Percentiles rank a stretch among this genome's conserved stretches.
These are phyloP conservation scores for Pelagophyceae sp. DNA, from an alignment of 352 stramenopile genomes.

Conservation along the genomic window DNA sequence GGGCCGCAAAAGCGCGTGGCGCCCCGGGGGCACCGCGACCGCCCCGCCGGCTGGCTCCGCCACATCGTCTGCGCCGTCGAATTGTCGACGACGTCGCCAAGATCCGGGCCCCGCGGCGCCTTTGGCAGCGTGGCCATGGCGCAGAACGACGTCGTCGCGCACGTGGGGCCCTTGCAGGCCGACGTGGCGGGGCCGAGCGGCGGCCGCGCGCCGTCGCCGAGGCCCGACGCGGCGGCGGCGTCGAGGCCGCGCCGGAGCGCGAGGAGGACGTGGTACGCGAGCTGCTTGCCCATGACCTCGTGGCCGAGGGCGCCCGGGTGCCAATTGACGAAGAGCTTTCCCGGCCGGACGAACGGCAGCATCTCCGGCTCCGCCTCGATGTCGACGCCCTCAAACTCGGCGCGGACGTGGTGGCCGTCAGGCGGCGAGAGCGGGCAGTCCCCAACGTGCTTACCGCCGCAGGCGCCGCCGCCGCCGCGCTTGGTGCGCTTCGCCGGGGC, in stretches of 20 bases:
- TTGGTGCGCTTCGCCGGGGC: neutral
- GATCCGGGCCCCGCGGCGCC: neutral
- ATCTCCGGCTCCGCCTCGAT: neutral
- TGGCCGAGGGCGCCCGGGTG: constrained; percentile 13
- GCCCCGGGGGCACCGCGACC: neutral
- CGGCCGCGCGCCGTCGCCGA: neutral
- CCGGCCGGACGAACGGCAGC: neutral
- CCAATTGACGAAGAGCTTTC: constrained; percentile 20
- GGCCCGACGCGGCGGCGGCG: no score
- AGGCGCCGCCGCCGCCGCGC: neutral
- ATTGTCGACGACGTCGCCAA: constrained; percentile 4
- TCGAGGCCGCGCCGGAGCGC: neutral
- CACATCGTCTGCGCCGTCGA: neutral
- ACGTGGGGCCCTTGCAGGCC: neutral
- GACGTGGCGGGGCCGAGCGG: neutral
- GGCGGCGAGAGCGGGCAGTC: neutral
- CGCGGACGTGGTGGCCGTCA: constrained; percentile 2
- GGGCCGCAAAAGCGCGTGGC: neutral
- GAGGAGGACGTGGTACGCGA: neutral
- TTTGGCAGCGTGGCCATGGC: neutral
- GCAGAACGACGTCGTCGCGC: neutral
- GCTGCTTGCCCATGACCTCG: constrained; percentile 15
- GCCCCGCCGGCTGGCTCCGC: neutral
- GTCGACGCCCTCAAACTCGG: neutral
- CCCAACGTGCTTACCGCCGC: neutral